Percentiles rank a stretch among this genome's conserved stretches.
Evolutionary conservation across 1,139 yeast species (phyloP).

Genomic region (Protomyces inouyei): DNA sequence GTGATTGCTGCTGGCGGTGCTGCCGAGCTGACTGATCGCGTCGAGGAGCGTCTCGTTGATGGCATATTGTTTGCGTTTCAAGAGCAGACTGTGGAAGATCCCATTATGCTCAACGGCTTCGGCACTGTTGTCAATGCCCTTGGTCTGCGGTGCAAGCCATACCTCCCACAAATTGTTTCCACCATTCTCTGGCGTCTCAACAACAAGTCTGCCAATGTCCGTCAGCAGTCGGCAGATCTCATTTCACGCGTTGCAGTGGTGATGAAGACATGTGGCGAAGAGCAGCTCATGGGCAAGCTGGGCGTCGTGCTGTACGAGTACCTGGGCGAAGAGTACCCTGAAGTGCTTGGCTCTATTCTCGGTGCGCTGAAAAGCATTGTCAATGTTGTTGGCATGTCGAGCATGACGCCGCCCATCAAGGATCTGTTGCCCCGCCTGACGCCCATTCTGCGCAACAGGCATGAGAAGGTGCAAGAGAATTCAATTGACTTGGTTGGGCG

Average conservation of each 20-base stretch:
- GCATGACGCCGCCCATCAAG: slow-evolving; percentile 75
- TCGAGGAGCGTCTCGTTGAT: slow-evolving; percentile 69
- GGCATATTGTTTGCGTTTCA: slow-evolving; percentile 81
- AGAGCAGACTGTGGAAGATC: slow-evolving; percentile 59
- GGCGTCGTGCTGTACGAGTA: slow-evolving; percentile 81
- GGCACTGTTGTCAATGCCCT: slow-evolving; percentile 63
- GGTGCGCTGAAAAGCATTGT: slow-evolving; percentile 60
- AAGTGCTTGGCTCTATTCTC: slow-evolving; percentile 80
- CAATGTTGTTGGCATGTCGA: slow-evolving; percentile 50
- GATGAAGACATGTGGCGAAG: slow-evolving; percentile 62
- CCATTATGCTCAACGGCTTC: slow-evolving; percentile 57
- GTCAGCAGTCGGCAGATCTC: slow-evolving; percentile 84
- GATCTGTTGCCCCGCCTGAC: slow-evolving; percentile 84
- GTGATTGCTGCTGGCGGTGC: slow-evolving; percentile 49
- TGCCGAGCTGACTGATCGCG: slow-evolving; percentile 51
- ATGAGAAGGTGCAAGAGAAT: slow-evolving; percentile 86
- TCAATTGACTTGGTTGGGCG: slow-evolving; percentile 75
- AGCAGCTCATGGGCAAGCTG: slow-evolving; percentile 58
- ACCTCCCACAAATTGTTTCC: slow-evolving; percentile 67
- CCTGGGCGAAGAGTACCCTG: slow-evolving; percentile 92
- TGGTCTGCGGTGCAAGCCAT: slow-evolving; percentile 67
- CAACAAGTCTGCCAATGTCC: slow-evolving; percentile 64
- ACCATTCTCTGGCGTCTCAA: slow-evolving; percentile 69
- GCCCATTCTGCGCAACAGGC: slow-evolving; percentile 84
- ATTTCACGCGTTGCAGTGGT: slow-evolving; percentile 64